phyloP scores from a whole-genome alignment of 345 rosid genomes.

The Triadica sebifera region DNA sequence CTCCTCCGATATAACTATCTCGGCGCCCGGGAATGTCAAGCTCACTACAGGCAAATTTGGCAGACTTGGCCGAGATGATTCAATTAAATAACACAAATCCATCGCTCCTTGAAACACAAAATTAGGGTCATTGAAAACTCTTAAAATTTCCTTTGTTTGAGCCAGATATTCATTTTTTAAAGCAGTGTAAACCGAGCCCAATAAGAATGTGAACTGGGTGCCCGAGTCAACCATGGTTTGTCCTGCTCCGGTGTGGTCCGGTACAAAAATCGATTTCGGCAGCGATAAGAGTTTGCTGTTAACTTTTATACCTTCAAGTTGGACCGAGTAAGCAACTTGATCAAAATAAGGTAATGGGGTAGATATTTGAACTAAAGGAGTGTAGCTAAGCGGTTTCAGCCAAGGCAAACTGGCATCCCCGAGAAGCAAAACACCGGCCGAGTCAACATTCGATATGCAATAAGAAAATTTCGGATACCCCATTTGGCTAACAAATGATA shows the following conservation, averaged over 20 bases:
- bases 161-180: slow-evolving; percentile 46
- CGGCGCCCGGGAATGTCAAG: slow-evolving; percentile 59
- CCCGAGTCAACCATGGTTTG: slow-evolving; percentile 86
- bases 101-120: slow-evolving; percentile 75
- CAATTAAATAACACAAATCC: slow-evolving; percentile 59
- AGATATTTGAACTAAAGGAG: slow-evolving; percentile 52
- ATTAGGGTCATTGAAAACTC: slow-evolving; percentile 44
- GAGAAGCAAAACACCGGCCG: slow-evolving; percentile 61
- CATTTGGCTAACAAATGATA: slow-evolving; percentile 68
- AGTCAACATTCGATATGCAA: slow-evolving; percentile 69
- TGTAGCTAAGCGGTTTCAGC: slow-evolving; percentile 51
- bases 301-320: slow-evolving; percentile 63
- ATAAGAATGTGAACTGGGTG: slow-evolving; percentile 64
- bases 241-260: slow-evolving; percentile 86
- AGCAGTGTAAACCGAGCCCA: slow-evolving; percentile 65
- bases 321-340: slow-evolving; percentile 67
- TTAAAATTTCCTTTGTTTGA: slow-evolving; percentile 47
- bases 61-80: slow-evolving; percentile 20
- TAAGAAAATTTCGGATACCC: slow-evolving; percentile 69
- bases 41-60: slow-evolving; percentile 46
- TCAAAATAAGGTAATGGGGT: slow-evolving; percentile 68
- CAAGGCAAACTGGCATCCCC: slow-evolving; percentile 52
- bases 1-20: slow-evolving; percentile 61
- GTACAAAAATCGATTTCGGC: slow-evolving; percentile 51
- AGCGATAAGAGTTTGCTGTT: slow-evolving; percentile 37